These are phyloP conservation scores for Apiotrichum veenhuisii DNA, from an alignment of 1,284 basidiomycete genomes.

Conservation along the genomic window DNA sequence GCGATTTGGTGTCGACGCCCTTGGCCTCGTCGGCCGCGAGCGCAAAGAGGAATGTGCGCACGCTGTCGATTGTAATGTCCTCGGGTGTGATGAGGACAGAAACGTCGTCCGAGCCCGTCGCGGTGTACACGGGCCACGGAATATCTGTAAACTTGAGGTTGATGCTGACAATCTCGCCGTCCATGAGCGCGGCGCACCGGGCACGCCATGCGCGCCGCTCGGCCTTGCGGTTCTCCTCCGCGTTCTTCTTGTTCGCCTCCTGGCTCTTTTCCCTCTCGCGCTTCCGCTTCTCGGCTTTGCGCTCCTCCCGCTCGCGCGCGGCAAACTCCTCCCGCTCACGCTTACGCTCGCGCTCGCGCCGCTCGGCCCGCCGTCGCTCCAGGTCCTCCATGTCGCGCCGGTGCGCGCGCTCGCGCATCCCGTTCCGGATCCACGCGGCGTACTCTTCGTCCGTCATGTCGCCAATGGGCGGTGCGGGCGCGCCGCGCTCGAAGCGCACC, in stretches of 20 bases:
- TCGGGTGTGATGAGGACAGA: constrained; percentile 26
- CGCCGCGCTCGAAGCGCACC: constrained; percentile 12
- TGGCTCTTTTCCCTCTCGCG: neutral
- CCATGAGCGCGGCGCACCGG: constrained; percentile 21
- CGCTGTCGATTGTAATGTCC: constrained; percentile 56
- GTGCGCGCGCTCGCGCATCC: constrained; percentile 22
- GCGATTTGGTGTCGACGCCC: constrained; percentile 52
- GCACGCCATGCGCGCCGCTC: constrained; percentile 18
- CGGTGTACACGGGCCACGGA: constrained; percentile 67
- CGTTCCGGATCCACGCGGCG: constrained; percentile 22
- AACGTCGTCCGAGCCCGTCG: constrained; percentile 40
- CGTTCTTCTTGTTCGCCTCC: neutral
- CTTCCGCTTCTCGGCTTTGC: neutral
- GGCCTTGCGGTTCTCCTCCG: neutral
- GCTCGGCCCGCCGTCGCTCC: neutral
- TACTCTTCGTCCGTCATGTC: constrained; percentile 32
- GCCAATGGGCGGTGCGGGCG: constrained; percentile 22
- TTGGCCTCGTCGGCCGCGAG: constrained; percentile 52
- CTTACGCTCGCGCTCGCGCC: neutral
- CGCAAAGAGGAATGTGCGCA: constrained; percentile 57
- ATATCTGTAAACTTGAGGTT: constrained; percentile 60
- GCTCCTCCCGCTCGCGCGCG: neutral
- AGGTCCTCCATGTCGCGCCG: constrained; percentile 16
- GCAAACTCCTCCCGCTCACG: neutral
- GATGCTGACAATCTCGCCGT: constrained; percentile 21